These are phyloP conservation scores for Fusarium sp. DNA, from an alignment of 2,329 filamentous ascomycete species.

Conservation along the genomic window DNA sequence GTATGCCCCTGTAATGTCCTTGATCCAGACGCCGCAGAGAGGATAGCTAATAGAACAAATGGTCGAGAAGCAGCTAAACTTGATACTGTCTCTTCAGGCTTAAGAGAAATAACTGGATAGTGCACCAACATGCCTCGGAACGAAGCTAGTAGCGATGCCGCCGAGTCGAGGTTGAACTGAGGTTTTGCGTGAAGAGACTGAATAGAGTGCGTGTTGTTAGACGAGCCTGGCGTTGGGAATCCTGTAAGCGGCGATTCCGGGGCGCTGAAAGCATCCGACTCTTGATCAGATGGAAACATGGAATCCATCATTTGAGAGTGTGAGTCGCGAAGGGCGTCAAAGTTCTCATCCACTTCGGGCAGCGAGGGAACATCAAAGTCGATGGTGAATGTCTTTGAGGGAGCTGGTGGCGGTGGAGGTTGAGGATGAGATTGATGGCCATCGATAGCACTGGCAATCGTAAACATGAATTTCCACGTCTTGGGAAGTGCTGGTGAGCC, in stretches of 20 bases:
- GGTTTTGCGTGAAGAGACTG: constrained; percentile 56
- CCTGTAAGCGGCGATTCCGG: constrained; percentile 34
- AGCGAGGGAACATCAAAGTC: constrained; percentile 57
- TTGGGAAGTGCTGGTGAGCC: constrained; percentile 31
- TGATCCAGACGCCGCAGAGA: constrained; percentile 59
- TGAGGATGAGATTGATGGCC: constrained; percentile 37
- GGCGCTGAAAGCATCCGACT: constrained; percentile 21
- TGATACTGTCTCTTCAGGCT: constrained; percentile 52
- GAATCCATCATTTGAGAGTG: constrained; percentile 55
- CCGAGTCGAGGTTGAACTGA: constrained; percentile 64
- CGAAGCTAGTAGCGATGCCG: constrained; percentile 53
- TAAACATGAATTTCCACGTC: not conserved
- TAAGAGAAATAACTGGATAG: constrained; percentile 56
- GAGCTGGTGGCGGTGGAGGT: constrained; percentile 45
- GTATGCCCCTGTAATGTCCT: constrained; percentile 59
- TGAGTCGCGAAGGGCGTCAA: constrained; percentile 54
- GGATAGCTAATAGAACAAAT: constrained; percentile 62
- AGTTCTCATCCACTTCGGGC: constrained; percentile 50
- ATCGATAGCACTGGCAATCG: constrained; percentile 30
- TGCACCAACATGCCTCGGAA: constrained; percentile 56
- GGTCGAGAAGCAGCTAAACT: constrained; percentile 56
- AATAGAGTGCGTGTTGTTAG: constrained; percentile 47
- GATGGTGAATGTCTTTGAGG: constrained; percentile 61
- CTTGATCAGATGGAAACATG: constrained; percentile 47
- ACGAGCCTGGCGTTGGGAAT: constrained; percentile 43